Conservation (phyloP, 345 rosid species). For the Populus euphratica region DNA sequence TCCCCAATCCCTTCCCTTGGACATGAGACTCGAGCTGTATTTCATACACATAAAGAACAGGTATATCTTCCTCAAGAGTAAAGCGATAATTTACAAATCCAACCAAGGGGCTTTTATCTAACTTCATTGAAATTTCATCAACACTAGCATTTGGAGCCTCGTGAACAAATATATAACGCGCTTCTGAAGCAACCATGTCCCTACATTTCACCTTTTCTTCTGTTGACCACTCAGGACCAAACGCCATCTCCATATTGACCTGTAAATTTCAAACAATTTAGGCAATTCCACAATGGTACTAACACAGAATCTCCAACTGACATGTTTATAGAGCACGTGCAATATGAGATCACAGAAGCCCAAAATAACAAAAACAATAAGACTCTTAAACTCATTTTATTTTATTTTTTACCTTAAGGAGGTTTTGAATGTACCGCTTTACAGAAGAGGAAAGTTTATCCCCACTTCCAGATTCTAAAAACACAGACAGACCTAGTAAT, state of each 20-base stretch:
- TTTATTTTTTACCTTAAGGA: slow-evolving; percentile 48
- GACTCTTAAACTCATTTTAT: background rate
- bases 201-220: slow-evolving; percentile 77
- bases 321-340: background rate
- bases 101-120: slow-evolving; percentile 30
- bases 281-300: background rate
- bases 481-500: slow-evolving; percentile 52
- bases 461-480: slow-evolving; percentile 64
- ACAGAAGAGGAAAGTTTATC: slow-evolving; percentile 50
- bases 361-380: background rate
- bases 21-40: slow-evolving; percentile 63
- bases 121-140: slow-evolving; percentile 17
- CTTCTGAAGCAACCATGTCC: slow-evolving; percentile 77
- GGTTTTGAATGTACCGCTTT: slow-evolving; percentile 53
- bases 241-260: slow-evolving; percentile 76
- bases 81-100: slow-evolving; percentile 85
- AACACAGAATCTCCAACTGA: background rate
- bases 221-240: slow-evolving; percentile 62
- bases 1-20: slow-evolving; percentile 79
- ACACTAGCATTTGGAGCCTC: slow-evolving; percentile 26
- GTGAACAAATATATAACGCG: slow-evolving; percentile 57
- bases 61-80: slow-evolving; percentile 74
- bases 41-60: slow-evolving; percentile 84
- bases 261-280: slow-evolving; percentile 13
- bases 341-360: background rate